Base-by-base conservation (phyloP, 345 rosid genomes). In the Rhizophora apiculata region DNA sequence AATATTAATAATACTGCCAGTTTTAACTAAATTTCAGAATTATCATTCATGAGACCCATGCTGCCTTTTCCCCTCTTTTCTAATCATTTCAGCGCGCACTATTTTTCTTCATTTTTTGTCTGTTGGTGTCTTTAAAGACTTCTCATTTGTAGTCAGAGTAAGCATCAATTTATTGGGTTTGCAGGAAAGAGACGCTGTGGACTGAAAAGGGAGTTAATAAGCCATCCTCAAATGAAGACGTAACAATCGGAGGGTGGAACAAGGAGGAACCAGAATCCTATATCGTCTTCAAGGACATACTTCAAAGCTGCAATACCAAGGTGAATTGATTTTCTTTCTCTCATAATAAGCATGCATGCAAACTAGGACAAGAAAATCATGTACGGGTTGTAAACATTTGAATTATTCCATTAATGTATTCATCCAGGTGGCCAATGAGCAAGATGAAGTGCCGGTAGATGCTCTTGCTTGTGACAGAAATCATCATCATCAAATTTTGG, bases 251-350 rank as follows among this genome's bases (percentile, higher is more conserved):
- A 67, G 79, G 21, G 64, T 62, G 32, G 51, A 64, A 64, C 32
- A 68, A 70, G 57, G 43, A 61, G 57, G 43, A 61, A 54, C 76
- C 76, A 68, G 65, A 68, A 22, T 68, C 79, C 78, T 80, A 71
- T 74, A 78, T 86, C 73, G 80, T 79, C 82, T 84, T 86, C 82
- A 76, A 70, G 39, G 87, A 77, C 64, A 72, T 84, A 53, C 82
- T 84, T 72, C 72, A 76, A 52, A 81, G 65, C 78, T 68, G 78
- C 83, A 68, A 4, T 22, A 3, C 68, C 49, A 58, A 32, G 46
- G 78, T 74, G 68, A 39, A 6, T 6, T 22, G 49, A 7, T 27
- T 56, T 56, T 22, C 11, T 21, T 56, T 54, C 8, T 55, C 26
- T 56, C 30, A 56, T 15, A 15, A 22, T 7, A 34, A 8, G 37